Percentiles rank a stretch among this genome's conserved stretches.
Evolutionary conservation across 257 asterid genomes (phyloP).

Genomic region (Oldenlandia corymbosa): DNA sequence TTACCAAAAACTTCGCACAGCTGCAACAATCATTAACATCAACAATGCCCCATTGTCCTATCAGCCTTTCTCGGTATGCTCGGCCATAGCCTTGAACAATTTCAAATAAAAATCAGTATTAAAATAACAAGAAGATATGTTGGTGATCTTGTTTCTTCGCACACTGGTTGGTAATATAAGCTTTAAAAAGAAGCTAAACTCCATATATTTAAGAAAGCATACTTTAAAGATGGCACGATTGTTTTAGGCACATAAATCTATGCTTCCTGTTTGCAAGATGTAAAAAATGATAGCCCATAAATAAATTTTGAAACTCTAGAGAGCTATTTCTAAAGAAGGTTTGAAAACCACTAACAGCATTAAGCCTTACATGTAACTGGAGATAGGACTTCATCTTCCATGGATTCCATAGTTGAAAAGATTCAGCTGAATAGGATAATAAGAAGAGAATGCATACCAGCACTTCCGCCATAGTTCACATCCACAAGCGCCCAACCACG

Average conservation of each 20-base stretch:
- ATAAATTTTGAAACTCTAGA: neutral
- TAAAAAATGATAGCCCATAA: neutral
- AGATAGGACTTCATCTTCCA: neutral
- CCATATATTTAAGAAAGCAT: neutral
- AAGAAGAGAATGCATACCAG: constrained; percentile 41
- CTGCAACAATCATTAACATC: constrained; percentile 98
- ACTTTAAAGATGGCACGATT: neutral
- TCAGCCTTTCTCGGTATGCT: constrained; percentile 78
- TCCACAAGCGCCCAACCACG: constrained; percentile 99
- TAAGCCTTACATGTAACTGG: neutral
- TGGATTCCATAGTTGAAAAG: neutral
- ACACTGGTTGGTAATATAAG: neutral
- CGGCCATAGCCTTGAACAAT: constrained; percentile 81
- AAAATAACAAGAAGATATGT: constrained; percentile 1
- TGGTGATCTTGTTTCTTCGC: neutral
- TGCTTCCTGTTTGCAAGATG: neutral
- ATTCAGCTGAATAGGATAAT: neutral
- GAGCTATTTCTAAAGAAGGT: neutral
- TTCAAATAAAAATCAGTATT: constrained; percentile 5
- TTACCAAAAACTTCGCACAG: constrained; percentile 88
- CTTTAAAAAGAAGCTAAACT: neutral
- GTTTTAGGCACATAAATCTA: neutral
- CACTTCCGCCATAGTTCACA: constrained; percentile 97
- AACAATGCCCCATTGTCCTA: constrained; percentile 79
- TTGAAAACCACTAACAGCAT: neutral